Percentiles rank a stretch among this genome's conserved stretches.
Evolutionary conservation across 208 protist genomes (phyloP).

Genomic region (Wallacemonas sp.): DNA sequence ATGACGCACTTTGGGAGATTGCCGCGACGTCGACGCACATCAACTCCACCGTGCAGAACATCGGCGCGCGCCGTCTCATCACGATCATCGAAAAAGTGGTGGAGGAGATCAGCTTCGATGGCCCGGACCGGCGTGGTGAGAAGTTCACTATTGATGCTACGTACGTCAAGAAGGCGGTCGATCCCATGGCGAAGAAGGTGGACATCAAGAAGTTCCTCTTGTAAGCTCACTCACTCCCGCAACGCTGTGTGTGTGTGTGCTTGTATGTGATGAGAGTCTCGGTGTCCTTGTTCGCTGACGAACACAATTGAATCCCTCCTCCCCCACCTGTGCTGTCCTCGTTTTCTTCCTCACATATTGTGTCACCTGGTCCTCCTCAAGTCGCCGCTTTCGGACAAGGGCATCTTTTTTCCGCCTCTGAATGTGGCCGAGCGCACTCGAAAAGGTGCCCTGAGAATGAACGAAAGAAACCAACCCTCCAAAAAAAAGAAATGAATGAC

Average conservation of each 20-base stretch:
- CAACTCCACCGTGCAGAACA: slow-evolving; percentile 97
- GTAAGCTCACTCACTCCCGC: slow-evolving; percentile 30
- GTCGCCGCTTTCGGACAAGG: slow-evolving; percentile 2
- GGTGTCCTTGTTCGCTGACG: no score
- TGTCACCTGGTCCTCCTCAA: not conserved
- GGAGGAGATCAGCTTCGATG: slow-evolving; percentile 96
- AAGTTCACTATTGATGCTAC: slow-evolving; percentile 84
- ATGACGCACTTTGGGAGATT: slow-evolving; percentile 95
- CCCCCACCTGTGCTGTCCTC: not conserved
- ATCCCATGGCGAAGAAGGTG: slow-evolving; percentile 91
- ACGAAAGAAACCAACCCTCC: no score
- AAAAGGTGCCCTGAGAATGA: no score
- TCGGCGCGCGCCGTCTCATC: slow-evolving; percentile 97
- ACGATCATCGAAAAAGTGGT: slow-evolving; percentile 97
- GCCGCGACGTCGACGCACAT: slow-evolving; percentile 94
- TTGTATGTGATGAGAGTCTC: no score
- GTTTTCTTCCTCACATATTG: slow-evolving; percentile 21
- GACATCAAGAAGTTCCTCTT: slow-evolving; percentile 94
- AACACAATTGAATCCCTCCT: no score
- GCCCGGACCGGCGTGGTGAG: slow-evolving; percentile 83
- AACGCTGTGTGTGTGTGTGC: not conserved
- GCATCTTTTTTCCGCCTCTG: no score
- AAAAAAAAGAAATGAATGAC: no score
- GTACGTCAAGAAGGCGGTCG: slow-evolving; percentile 91
- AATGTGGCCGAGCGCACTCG: no score